Base-by-base conservation (phyloP, 2,329 filamentous ascomycete species). In the Drechslerella coelobrocha region DNA sequence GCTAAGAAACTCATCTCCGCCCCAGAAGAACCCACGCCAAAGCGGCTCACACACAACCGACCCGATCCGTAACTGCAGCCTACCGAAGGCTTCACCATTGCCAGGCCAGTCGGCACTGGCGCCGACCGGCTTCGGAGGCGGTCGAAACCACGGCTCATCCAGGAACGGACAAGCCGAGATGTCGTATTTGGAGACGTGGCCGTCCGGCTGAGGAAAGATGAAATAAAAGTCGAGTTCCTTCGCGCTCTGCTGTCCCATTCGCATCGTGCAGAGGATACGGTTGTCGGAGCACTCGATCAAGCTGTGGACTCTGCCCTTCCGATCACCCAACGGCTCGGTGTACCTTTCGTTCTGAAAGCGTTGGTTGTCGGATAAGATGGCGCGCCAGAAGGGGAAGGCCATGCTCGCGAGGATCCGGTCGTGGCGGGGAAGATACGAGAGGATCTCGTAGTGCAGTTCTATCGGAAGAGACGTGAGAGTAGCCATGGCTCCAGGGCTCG, bases 381-480 rank as follows among this genome's bases (percentile, higher is more conserved):
- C 29, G 2, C 21, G 21, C 63, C 63, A 68, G 24, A 50, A 29
- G 14, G 14, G 51, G 17, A 41, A 55, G 7, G 54, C 55, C 26
- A 53, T 61, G n/a, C 55, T 56, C 1, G 63, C 63, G 8, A 68
- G 17, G n/a, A 68, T 24, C 41, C 54, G 63, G 12, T 48, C 50
- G 10, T 55, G 26, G 37, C 31, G 48, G 8, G 63, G 52, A 5
- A 68, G 55, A 17, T 41, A 14, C 1, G 39, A 27, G 29, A 68
- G 56, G 43, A 68, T 68, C 21, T 68, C 41, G 21, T 61, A 59
- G 17, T 68, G 48, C 8, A 68, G 48, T 51, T 68, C 63, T 0
- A 53, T 34, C 7, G 63, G 63, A 10, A 68, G 63, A 4, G 48
- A 45, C 2, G 27, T 4, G 8, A 60, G 24, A 1, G 45, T 51